Evolutionary conservation across 345 rosid species (phyloP).

Genomic region (Stellera chamaejasme): DNA sequence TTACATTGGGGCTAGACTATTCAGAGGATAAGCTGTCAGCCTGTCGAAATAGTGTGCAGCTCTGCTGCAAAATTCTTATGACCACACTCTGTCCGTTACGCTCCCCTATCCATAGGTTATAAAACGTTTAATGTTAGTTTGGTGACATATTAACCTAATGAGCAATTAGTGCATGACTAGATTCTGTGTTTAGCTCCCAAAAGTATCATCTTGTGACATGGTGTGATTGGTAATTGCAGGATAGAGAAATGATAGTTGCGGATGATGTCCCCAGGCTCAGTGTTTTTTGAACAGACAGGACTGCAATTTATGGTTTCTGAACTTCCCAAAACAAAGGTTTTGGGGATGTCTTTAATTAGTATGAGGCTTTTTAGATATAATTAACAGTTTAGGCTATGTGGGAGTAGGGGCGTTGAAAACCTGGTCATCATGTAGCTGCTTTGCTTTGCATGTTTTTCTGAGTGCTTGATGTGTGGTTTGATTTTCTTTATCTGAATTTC

Average conservation of each 20-base stretch:
- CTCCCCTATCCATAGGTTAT: background rate
- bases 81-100: no score
- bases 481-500: background rate
- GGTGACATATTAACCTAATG: conserved; percentile 22
- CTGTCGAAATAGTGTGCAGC: conserved; percentile 17
- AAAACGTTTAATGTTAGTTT: conserved; percentile 20
- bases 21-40: no score
- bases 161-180: conserved; percentile 26
- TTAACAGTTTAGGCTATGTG: conserved; percentile 12
- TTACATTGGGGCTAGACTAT: no score
- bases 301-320: conserved; percentile 25
- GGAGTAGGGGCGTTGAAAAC: conserved; percentile 12
- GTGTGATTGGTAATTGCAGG: conserved; percentile 83
- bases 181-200: conserved; percentile 30
- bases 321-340: conserved; percentile 8
- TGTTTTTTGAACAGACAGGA: conserved; percentile 62
- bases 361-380: conserved; percentile 10
- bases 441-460: background rate
- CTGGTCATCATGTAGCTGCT: conserved; percentile 1
- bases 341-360: conserved; percentile 2
- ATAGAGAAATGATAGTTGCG: conserved; percentile 47
- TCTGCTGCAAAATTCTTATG: conserved; percentile 22
- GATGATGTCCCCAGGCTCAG: conserved; percentile 53
- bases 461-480: background rate
- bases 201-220: conserved; percentile 42